phyloP scores from a whole-genome alignment of 2,329 filamentous ascomycete species.

The Hypoxylon rubiginosum region DNA sequence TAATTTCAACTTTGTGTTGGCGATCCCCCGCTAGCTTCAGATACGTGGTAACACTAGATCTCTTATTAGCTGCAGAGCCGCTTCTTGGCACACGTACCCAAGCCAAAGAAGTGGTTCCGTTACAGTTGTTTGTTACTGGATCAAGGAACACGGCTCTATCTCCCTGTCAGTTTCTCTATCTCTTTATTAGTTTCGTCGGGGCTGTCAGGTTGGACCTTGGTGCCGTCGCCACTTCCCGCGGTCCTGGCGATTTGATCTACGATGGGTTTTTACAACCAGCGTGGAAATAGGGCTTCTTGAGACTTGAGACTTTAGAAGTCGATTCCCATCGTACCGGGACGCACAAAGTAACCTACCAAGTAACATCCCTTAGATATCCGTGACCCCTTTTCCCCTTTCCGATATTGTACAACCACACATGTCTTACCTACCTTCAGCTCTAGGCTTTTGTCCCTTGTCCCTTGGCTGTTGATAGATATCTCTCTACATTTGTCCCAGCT shows the following conservation, averaged over 20 bases:
- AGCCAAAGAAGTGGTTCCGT: constrained; percentile 3
- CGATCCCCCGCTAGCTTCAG: constrained; percentile 15
- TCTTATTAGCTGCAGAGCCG: constrained; percentile 30
- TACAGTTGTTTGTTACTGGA: too few species aligned
- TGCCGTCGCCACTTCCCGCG: constrained; percentile 15
- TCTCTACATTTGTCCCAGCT: constrained; percentile 5
- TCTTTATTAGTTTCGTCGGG: constrained; percentile 8
- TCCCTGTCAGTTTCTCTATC: too few species aligned
- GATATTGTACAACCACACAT: constrained; percentile 19
- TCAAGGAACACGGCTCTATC: constrained; percentile 21
- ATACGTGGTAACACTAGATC: constrained; percentile 38
- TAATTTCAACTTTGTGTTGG: neutral
- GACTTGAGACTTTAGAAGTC: too few species aligned
- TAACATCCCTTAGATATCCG: neutral
- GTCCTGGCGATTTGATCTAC: constrained; percentile 7
- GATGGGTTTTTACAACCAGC: constrained; percentile 8
- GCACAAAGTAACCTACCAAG: constrained; percentile 9
- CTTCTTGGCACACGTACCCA: constrained; percentile 31
- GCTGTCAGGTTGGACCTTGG: neutral
- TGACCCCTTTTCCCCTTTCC: neutral
- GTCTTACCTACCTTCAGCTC: constrained; percentile 22
- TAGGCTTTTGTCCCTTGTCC: constrained; percentile 5
- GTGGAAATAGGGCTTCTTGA: neutral
- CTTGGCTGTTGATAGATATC: constrained; percentile 7
- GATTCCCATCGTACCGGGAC: constrained; percentile 19